Conservation (phyloP, 768 basidiomycete genomes). For the Mycena vulgaris region DNA sequence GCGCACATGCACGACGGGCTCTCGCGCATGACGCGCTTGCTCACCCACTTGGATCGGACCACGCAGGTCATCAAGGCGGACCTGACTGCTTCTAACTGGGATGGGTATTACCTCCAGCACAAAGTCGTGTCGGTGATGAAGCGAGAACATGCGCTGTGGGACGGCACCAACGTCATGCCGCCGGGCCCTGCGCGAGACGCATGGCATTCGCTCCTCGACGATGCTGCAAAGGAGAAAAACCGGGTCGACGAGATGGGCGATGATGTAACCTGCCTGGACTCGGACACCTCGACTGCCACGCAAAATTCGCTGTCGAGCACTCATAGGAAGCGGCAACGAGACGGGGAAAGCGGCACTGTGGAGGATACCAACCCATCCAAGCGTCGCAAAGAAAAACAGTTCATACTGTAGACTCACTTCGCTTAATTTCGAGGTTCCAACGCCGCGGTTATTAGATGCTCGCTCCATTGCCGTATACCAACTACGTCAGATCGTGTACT, state of each 20-base stretch:
- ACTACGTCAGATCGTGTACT: slow-evolving; percentile 29
- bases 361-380: background rate
- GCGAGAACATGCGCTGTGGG: background rate
- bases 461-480: slow-evolving; percentile 6
- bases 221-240: background rate
- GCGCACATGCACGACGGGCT: background rate
- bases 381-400: background rate
- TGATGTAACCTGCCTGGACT: background rate
- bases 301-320: background rate
- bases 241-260: background rate
- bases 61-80: background rate
- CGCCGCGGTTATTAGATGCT: background rate
- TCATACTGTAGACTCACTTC: background rate
- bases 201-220: slow-evolving; percentile 7
- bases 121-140: slow-evolving; percentile 9
- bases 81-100: background rate
- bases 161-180: slow-evolving; percentile 18
- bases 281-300: background rate
- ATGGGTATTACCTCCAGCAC: slow-evolving; percentile 21
- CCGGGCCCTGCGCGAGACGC: slow-evolving; percentile 1
- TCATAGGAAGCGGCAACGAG: slow-evolving; percentile 1
- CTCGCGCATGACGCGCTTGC: slow-evolving; percentile 7
- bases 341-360: background rate
- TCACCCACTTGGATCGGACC: slow-evolving; percentile 3
- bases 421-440: background rate